Percentiles rank a stretch among this genome's conserved stretches.
Evolutionary conservation across 2,329 filamentous ascomycete genomes (phyloP).

Genomic region (Curvularia sp.): DNA sequence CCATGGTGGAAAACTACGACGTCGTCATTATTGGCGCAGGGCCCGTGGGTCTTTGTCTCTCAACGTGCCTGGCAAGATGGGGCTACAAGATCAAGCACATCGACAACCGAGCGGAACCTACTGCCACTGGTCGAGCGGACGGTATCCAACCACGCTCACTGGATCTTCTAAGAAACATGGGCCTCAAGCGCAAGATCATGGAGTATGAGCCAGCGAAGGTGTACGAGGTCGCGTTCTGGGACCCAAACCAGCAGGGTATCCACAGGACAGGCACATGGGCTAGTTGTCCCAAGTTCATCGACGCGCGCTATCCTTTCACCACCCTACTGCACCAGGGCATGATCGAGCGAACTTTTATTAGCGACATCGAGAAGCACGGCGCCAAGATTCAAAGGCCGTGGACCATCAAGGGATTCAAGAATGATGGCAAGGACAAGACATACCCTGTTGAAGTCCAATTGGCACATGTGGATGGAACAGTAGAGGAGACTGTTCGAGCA

Average conservation of each 20-base stretch:
- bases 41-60: constrained; percentile 85
- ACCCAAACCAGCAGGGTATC: constrained; percentile 63
- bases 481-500: constrained; percentile 68
- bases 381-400: constrained; percentile 65
- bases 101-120: constrained; percentile 87
- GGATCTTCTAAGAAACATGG: constrained; percentile 88
- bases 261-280: constrained; percentile 75
- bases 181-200: constrained; percentile 87
- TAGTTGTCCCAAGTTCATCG: constrained; percentile 83
- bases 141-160: constrained; percentile 90
- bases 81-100: constrained; percentile 96
- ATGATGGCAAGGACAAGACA: constrained; percentile 66
- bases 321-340: constrained; percentile 68
- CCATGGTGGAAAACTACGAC: constrained; percentile 62
- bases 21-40: constrained; percentile 87
- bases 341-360: constrained; percentile 68
- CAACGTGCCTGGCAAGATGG: constrained; percentile 87
- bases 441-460: constrained; percentile 84
- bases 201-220: constrained; percentile 85
- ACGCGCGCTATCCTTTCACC: constrained; percentile 69
- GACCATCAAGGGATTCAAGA: constrained; percentile 68
- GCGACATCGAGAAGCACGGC: constrained; percentile 67
- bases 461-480: constrained; percentile 76
- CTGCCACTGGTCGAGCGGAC: constrained; percentile 84
- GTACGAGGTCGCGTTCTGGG: constrained; percentile 74